Evolutionary conservation across 2,329 filamentous ascomycete genomes (phyloP), one percentile per base, ranked within the genome.

Genomic region (Cryphonectria parasitica): DNA sequence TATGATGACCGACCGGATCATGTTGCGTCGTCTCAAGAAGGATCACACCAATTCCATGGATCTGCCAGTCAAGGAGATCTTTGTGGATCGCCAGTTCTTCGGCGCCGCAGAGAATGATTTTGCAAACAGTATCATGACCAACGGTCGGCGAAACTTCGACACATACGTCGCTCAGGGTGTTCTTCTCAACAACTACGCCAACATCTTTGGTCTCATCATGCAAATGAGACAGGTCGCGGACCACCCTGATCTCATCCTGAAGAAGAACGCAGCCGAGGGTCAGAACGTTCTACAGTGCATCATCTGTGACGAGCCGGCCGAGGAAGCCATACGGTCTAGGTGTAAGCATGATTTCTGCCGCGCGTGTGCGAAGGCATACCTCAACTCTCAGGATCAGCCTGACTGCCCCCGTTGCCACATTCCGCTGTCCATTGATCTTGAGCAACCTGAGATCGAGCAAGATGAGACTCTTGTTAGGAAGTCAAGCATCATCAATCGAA

Each of bases 161-260:
- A 98, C 95, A 0, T 99, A 98, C 75, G 96, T 98, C 52, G 92
- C 94, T 25, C 93, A 94, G 74, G 95, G 94, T 83, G 95, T 98
- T 28, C 89, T 99, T 81, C 87, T 99, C 72, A 94, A 98, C 85
- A 97, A 98, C 79, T 98, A 98, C 76, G 96, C 96, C 83, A 99
- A 99, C 79, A 98, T 99, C 74, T 99, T 99, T 77, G 95, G 95
- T 78, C 87, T 99, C 69, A 98, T 99, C 78, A 98, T 98, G 94
- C 95, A 97, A 80, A 98, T 99, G 95, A 92, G 96, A 69, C 96
- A 99, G 82, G 93, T 98, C 36, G 94, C 96, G 10, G 96, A 99
- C 75, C 96, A 99, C 78, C 96, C 96, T 0, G 96, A 99, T 81
- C 82, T 99, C 49, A 92, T 99, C 64, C 82, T 98, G 73, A 97